A percentile compares a stretch with the other conserved stretches of the same genome.
Conservation (phyloP, 225 moss, liverwort and hornwort genomes). For the Marchantia polymorpha region DNA sequence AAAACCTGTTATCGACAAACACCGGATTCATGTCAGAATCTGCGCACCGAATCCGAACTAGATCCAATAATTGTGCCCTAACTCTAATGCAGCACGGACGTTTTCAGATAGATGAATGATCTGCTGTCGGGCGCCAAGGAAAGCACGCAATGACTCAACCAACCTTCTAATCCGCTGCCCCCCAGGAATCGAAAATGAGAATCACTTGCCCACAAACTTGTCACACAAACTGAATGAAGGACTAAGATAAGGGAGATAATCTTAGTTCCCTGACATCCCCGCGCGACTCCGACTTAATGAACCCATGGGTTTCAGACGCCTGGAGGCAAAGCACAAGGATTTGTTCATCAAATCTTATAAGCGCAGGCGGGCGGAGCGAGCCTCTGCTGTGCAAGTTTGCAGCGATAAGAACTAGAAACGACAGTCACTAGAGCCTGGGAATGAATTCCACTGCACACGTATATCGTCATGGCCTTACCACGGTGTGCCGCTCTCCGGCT, state of each 20-base stretch:
- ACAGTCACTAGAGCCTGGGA: background rate
- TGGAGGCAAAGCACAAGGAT: constrained; percentile 20
- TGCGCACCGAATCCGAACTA: background rate
- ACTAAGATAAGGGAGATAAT: constrained; percentile 8
- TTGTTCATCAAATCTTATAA: constrained; percentile 1
- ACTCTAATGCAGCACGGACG: background rate
- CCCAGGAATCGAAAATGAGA: background rate
- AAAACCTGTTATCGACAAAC: background rate
- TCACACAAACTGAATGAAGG: background rate
- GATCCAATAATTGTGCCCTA: constrained; percentile 1
- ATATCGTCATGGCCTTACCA: constrained; percentile 49
- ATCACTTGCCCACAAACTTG: constrained; percentile 2
- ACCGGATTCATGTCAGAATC: constrained; percentile 1
- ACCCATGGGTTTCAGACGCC: constrained; percentile 14
- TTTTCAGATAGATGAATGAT: background rate
- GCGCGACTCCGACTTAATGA: constrained; percentile 13
- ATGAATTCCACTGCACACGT: background rate
- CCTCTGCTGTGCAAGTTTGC: constrained; percentile 6
- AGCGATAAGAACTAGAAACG: constrained; percentile 1
- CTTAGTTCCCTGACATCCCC: constrained; percentile 17
- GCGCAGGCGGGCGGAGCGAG: background rate
- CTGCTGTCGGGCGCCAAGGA: background rate
- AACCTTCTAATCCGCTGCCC: background rate
- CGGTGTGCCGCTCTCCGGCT: constrained; percentile 83
- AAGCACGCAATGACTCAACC: background rate